Percentiles rank a stretch among this genome's conserved stretches.
These are phyloP conservation scores for Cyberlindnera galapagoensis DNA, from an alignment of 805 yeast genomes.

Conservation along the genomic window DNA sequence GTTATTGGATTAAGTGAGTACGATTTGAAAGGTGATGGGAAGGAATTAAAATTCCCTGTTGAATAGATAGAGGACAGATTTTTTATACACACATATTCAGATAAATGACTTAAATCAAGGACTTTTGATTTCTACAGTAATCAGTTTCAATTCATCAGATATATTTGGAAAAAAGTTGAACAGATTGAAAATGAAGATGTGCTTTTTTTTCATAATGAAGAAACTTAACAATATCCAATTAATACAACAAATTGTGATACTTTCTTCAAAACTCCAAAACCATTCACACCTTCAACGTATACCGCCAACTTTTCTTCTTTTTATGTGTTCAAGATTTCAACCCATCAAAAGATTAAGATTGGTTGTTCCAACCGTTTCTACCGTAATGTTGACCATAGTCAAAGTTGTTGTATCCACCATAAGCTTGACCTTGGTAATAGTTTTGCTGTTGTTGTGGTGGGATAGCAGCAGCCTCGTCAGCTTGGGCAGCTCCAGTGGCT, in stretches of 20 bases:
- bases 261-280: no score
- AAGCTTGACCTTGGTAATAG: constrained; percentile 2
- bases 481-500: not conserved
- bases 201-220: no score
- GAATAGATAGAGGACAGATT: no score
- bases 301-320: no score
- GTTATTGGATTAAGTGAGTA: constrained; percentile 72
- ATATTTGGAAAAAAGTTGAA: no score
- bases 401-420: constrained; percentile 3
- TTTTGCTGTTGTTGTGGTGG: not conserved
- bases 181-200: no score
- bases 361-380: constrained; percentile 1
- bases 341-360: constrained; percentile 10
- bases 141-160: constrained; percentile 1
- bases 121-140: no score
- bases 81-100: not conserved
- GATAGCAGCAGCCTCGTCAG: constrained; percentile 1
- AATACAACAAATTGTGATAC: no score
- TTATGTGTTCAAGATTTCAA: no score
- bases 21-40: constrained; percentile 53
- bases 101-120: not conserved
- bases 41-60: constrained; percentile 5
- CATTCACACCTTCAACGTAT: no score
- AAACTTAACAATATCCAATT: constrained; percentile 1
- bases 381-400: constrained; percentile 10